Base-by-base conservation (phyloP, 768 basidiomycete species). In the Tulasnella sp. region DNA sequence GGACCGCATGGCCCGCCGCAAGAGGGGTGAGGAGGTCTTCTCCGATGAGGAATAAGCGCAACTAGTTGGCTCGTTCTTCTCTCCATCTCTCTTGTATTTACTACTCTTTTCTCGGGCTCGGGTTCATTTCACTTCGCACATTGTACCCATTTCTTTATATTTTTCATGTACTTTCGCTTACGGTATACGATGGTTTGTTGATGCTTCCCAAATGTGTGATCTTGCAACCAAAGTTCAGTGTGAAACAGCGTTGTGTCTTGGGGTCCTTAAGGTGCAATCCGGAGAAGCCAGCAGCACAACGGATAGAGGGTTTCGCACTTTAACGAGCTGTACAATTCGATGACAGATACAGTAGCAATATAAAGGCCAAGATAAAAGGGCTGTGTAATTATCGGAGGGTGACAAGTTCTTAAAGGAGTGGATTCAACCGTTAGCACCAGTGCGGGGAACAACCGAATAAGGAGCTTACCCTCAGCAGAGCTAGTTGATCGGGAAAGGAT, bases 1-100 rank as follows among this genome's bases (percentile, higher is more conserved):
- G 92, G 96, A 96, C 82, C 94, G 97, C 79, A 94, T 97, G 86
- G 94, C 93, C 82, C 88, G 92, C 86, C 92, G 91, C 85, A 97
- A 97, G 90, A 89, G 90, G 81, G 95, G 94, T 83, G 93, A 94
- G 87, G 94, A 95, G 80, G 85, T 86, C 81, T 85, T 85, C 84
- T 83, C 84, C 79, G 86, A 87, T 80, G 86, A 85, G 80, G 86
- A 87, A 82, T 82, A 79, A 80, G 12, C 74, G 40, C 46, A n/a
- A 7, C 74, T 38, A 31, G 52, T 52, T 4, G 52, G 42, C 19
- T 16, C 4, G 21, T n/a, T 44, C 14, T 16, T 74, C 74, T 42
- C 44, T n/a, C 40, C 31, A 1, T 34, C 71, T 72, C 31, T 38
- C 7, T 72, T 42, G 40, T 38, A 36, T 42, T 38, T n/a, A 72